Evolutionary conservation across 805 yeast genomes (phyloP), one percentile per base, ranked within the genome.

Genomic region (Myxozyma udenii): DNA sequence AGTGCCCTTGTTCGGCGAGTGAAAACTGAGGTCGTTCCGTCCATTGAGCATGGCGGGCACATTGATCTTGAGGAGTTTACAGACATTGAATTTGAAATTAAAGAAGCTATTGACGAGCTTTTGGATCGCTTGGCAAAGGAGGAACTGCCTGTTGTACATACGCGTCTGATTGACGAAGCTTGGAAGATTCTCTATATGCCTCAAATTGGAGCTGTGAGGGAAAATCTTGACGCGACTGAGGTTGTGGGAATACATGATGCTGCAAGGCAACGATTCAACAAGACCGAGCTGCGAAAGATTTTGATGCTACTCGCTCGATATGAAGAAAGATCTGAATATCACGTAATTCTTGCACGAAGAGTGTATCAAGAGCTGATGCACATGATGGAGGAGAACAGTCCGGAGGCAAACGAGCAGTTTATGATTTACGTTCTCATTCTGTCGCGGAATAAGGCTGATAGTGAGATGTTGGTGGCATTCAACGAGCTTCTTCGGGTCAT

Each of bases 171-270:
- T 4, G 41, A 45, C 19, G 56, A 55, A 39, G 60, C 57, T 3
- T 55, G 60, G 60, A 45, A 45, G 35, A 37, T 55, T 26, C 28
- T 55, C 18, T 55, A 55, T 24, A 53, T 46, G 3, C 41, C 49
- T 2, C 30, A 38, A 39, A 46, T 55, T 18, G 58, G 55, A 2
- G 14, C 22, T 3, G 36, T 28, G 16, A 19, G 26, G 14, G 53
- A 46, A 19, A 16, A 45, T 9, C n/a, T 18, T 7, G 16, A 25
- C 30, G 37, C 19, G 22, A 46, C 52, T 11, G 51, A 41, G 3
- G 14, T 53, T 25, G 47, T 53, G 16, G 45, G 22, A 18, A 25
- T 36, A 3, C 18, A 33, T 9, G 41, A 44, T 19, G 45, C 43
- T 2, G 39, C 44, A n/a, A 16, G 51, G 6, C 23, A 19, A 16